These are phyloP conservation scores for Hansfordia pulvinata DNA, from an alignment of 2,329 filamentous ascomycete species.

Conservation along the genomic window DNA sequence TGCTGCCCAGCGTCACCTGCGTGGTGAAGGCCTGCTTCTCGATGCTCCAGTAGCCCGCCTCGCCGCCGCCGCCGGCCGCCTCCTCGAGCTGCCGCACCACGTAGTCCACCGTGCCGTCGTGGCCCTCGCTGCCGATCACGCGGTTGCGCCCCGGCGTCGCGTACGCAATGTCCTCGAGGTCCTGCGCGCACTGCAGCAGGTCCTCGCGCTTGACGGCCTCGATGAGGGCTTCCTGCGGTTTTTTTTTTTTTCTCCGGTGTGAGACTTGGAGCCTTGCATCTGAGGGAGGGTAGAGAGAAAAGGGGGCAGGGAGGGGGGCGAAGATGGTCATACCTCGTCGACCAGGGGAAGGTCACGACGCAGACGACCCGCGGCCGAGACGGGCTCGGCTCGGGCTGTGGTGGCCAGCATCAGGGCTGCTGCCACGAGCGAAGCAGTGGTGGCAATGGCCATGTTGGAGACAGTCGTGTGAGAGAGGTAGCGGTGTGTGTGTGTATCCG, in stretches of 20 bases:
- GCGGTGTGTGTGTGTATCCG: too few species aligned
- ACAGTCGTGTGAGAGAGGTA: too few species aligned
- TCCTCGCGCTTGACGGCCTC: slow-evolving; percentile 12
- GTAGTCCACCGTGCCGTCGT: slow-evolving; percentile 19
- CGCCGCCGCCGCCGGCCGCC: too few species aligned
- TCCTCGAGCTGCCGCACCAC: slow-evolving; percentile 19
- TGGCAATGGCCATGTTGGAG: too few species aligned
- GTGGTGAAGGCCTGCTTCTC: slow-evolving; percentile 16
- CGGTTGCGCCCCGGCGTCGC: slow-evolving; percentile 14
- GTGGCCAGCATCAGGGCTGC: too few species aligned
- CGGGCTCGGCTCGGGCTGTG: too few species aligned
- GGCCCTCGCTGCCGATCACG: slow-evolving; percentile 19
- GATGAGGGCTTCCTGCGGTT: slow-evolving; percentile 10
- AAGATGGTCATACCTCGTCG: slow-evolving; percentile 1
- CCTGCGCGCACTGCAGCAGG: slow-evolving; percentile 14
- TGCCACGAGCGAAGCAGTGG: too few species aligned
- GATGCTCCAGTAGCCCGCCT: slow-evolving; percentile 18
- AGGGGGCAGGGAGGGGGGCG: not conserved
- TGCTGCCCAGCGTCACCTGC: slow-evolving; percentile 10
- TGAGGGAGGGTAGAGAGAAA: too few species aligned
- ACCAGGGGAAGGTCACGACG: too few species aligned
- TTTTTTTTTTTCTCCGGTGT: slow-evolving; percentile 2
- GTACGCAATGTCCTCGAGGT: slow-evolving; percentile 17
- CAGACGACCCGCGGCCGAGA: too few species aligned
- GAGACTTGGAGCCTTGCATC: too few species aligned